These are phyloP conservation scores for Penicillium sp. DNA, from an alignment of 2,329 filamentous ascomycete species.

Conservation along the genomic window DNA sequence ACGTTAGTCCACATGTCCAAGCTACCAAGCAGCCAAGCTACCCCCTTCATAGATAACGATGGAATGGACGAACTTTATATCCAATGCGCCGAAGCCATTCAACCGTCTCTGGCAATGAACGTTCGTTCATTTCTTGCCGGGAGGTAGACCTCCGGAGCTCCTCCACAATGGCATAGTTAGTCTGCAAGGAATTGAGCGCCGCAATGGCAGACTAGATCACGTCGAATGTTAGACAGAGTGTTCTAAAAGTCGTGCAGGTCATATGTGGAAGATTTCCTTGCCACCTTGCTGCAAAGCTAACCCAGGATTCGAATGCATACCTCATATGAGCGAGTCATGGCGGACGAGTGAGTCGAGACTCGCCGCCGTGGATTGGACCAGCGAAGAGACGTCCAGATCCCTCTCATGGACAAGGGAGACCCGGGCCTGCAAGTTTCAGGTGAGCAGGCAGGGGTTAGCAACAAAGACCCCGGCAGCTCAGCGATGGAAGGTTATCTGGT, in stretches of 20 bases:
- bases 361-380: conserved; percentile 27
- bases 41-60: neutral
- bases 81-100: conserved; percentile 77
- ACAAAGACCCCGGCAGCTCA: conserved; percentile 23
- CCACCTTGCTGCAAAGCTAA: neutral
- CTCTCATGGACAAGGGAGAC: conserved; percentile 34
- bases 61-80: conserved; percentile 63
- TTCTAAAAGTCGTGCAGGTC: neutral
- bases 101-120: conserved; percentile 79
- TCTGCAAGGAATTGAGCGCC: conserved; percentile 76
- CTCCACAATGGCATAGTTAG: conserved; percentile 78
- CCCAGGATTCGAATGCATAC: conserved; percentile 28
- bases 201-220: conserved; percentile 67
- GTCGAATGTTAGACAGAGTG: conserved; percentile 16
- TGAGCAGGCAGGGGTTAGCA: conserved; percentile 21
- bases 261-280: neutral
- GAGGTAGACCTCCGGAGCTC: conserved; percentile 69
- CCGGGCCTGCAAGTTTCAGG: conserved; percentile 15
- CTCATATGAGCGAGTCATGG: conserved; percentile 46
- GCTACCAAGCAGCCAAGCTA: too few species aligned
- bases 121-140: conserved; percentile 72
- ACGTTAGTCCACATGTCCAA: conserved; percentile 9
- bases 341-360: conserved; percentile 35
- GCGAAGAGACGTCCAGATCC: conserved; percentile 25
- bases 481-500: conserved; percentile 16